Evolutionary conservation across 768 basidiomycete genomes (phyloP), one percentile per base, ranked within the genome.

Genomic region (Porpolomopsis calyptriformis): DNA sequence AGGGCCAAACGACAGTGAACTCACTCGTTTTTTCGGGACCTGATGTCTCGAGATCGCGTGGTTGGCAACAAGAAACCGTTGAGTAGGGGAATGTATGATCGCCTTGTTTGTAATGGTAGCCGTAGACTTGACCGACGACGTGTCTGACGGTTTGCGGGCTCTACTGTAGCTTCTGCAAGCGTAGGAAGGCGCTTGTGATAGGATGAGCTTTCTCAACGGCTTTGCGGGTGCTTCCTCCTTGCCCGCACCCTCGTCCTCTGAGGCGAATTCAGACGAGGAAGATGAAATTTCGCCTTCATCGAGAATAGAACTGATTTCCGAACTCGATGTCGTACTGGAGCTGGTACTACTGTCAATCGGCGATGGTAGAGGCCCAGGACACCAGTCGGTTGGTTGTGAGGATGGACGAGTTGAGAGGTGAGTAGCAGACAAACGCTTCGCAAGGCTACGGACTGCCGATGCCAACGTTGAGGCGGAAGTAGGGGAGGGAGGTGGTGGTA

Each of bases 221-320:
- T 53, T 38, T 29, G 53, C 44, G 27, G 45, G 45, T 27, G 41
- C 48, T n/a, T 52, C 38, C 19, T 27, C 35, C 26, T 35, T 38
- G 14, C 51, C 46, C 25, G 43, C 29, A 41, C 36, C 41, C 2
- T 50, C 66, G 33, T 69, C 69, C 48, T 78, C 77, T 18, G 77
- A 75, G 49, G 71, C 73, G 45, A 64, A 62, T 7, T 69, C 73
- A 47, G 73, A 74, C 22, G 70, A 69, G 3, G 75, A 80, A 33
- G 73, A 76, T 10, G 76, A 77, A 10, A 77, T 80, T 22, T 72
- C 74, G 18, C 69, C 73, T 51, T 82, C 78, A 49, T 82, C 79
- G n/a, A 73, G 72, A 38, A 82, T 62, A 22, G 77, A 81, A 47
- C 71, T 76, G 55, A 78, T 66, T 42, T 82, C 82, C 2, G 81